These are phyloP conservation scores for Rhodotorula sp. DNA, from an alignment of 1,284 basidiomycete genomes.

Conservation along the genomic window DNA sequence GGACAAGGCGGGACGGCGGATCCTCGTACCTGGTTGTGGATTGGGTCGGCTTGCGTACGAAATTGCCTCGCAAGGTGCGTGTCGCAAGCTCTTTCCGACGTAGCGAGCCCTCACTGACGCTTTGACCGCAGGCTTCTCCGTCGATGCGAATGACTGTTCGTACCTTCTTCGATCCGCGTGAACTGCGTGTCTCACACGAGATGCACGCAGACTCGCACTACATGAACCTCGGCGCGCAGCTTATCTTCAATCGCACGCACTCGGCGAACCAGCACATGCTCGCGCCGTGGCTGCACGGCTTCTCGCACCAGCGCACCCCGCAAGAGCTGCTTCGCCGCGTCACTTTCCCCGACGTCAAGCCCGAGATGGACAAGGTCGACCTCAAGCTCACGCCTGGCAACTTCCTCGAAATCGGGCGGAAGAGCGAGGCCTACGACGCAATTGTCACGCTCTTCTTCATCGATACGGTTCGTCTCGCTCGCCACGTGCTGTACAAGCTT, in stretches of 20 bases:
- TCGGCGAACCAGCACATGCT: conserved; percentile 57
- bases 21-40: conserved; percentile 66
- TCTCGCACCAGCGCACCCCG: conserved; percentile 64
- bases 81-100: neutral
- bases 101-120: neutral
- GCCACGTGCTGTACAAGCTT: neutral
- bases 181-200: conserved; percentile 55
- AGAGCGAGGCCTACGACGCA: conserved; percentile 9
- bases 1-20: conserved; percentile 46
- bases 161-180: conserved; percentile 54
- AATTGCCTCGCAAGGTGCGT: conserved; percentile 59
- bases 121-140: neutral
- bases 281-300: conserved; percentile 65
- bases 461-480: conserved; percentile 29
- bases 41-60: conserved; percentile 67
- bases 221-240: conserved; percentile 64
- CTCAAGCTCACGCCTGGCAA: conserved; percentile 59
- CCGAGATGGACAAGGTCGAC: conserved; percentile 48
- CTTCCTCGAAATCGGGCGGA: conserved; percentile 56
- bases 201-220: conserved; percentile 57
- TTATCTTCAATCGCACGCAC: conserved; percentile 57
- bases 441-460: conserved; percentile 70
- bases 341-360: conserved; percentile 63
- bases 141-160: conserved; percentile 18
- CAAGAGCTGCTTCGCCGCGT: conserved; percentile 59